A percentile compares a stretch with the other conserved stretches of the same genome.
phyloP scores from a whole-genome alignment of 345 rosid genomes.

The Zanthoxylum bungeanum region DNA sequence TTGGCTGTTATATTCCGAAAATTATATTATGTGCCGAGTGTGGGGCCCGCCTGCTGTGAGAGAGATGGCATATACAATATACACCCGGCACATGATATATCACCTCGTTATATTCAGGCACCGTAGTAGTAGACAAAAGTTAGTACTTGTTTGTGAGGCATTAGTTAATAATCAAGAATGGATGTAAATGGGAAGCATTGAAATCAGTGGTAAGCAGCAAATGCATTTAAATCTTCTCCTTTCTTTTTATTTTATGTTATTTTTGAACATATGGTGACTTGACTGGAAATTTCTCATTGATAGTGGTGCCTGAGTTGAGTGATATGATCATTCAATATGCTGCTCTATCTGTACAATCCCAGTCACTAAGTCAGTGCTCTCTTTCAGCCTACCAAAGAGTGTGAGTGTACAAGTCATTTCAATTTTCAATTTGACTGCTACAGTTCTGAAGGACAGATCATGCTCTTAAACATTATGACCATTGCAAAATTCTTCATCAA shows the following conservation, averaged over 20 bases:
- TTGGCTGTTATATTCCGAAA: too few species aligned
- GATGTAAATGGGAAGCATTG: neutral
- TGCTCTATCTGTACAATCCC: neutral
- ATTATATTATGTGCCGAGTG: too few species aligned
- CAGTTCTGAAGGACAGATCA: neutral
- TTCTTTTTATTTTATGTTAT: neutral
- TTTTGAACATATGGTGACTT: neutral
- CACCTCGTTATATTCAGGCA: too few species aligned
- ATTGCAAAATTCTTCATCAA: neutral
- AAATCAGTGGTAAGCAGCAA: neutral
- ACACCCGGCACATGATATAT: too few species aligned
- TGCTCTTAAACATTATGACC: neutral
- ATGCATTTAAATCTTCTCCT: neutral
- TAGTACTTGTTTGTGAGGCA: neutral
- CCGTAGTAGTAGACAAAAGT: neutral
- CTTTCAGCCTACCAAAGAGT: neutral
- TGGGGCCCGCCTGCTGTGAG: too few species aligned
- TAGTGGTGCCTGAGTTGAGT: neutral
- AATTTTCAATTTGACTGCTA: too few species aligned
- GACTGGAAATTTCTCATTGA: neutral
- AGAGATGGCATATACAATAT: too few species aligned
- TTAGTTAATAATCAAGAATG: neutral
- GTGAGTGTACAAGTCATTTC: neutral
- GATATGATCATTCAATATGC: neutral
- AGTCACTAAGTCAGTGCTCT: conserved; percentile 5